Conservation (phyloP, 73 alveolate genomes). For the Symbiodinium pilosum region DNA sequence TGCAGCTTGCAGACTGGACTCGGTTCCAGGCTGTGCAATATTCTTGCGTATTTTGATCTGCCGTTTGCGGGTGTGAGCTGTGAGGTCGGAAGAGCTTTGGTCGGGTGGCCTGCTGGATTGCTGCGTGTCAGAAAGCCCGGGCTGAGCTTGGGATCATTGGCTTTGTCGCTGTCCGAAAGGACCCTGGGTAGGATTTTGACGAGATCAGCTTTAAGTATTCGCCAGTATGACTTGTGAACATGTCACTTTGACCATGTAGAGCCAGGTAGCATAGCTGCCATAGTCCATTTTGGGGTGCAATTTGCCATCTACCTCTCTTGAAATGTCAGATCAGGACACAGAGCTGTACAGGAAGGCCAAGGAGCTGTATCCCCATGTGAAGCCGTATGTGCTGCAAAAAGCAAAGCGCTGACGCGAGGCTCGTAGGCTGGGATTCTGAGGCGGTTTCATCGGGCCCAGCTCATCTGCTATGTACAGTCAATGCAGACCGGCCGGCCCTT, state of each 20-base stretch:
- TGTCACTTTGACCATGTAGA: not conserved
- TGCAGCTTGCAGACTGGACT: too few relatives aligned
- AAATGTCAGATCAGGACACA: not conserved
- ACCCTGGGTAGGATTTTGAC: not conserved
- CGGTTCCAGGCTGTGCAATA: too few relatives aligned
- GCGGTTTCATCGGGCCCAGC: not conserved
- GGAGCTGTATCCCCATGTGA: not conserved
- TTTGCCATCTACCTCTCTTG: not conserved
- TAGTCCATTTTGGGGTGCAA: too few relatives aligned
- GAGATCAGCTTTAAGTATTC: not conserved
- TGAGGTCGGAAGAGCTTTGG: slow-evolving; percentile 38
- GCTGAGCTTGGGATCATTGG: slow-evolving; percentile 64
- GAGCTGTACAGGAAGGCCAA: not conserved
- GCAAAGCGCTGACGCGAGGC: not conserved
- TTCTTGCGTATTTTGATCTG: too few relatives aligned
- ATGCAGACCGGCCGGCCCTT: not conserved
- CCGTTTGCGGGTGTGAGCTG: not conserved
- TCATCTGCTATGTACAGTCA: not conserved
- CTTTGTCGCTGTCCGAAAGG: slow-evolving; percentile 43
- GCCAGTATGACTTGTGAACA: not conserved
- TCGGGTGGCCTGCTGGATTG: slow-evolving; percentile 42
- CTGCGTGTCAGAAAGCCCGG: slow-evolving; percentile 51
- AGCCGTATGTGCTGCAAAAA: not conserved
- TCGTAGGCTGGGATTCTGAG: not conserved
- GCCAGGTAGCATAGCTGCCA: not conserved